A percentile compares a stretch with the other conserved stretches of the same genome.
Evolutionary conservation across 2,329 filamentous ascomycete species (phyloP).

Genomic region (Diplodia mutila): DNA sequence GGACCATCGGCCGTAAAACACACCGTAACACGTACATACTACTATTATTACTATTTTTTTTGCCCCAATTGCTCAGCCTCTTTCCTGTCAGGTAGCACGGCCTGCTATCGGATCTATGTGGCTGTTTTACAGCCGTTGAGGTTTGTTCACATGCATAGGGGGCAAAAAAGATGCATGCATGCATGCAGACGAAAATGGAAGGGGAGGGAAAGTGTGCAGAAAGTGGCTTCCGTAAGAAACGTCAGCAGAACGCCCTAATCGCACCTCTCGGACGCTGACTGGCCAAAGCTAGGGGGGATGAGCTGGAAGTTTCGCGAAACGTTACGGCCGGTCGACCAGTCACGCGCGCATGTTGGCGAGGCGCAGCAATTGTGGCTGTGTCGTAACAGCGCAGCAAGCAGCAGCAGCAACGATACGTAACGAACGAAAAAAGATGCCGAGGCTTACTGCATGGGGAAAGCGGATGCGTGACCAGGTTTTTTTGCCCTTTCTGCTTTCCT

Average conservation of each 20-base stretch:
- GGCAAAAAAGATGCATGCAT: neutral
- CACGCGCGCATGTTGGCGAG: neutral
- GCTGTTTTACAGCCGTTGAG: neutral
- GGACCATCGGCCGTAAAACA: neutral
- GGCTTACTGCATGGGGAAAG: neutral
- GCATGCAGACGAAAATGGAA: neutral
- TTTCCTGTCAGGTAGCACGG: neutral
- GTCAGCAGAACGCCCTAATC: neutral
- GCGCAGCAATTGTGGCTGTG: slow-evolving; percentile 3
- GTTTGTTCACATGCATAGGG: neutral
- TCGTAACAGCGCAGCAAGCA: neutral
- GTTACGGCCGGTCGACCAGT: neutral
- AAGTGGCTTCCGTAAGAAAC: neutral
- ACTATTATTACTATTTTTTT: too few relatives aligned
- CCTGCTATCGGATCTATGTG: neutral
- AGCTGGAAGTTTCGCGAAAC: neutral
- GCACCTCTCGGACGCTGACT: neutral
- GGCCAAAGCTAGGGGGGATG: neutral
- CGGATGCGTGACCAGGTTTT: slow-evolving; percentile 1
- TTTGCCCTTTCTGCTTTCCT: too few relatives aligned
- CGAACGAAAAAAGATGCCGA: neutral
- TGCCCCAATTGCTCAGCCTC: neutral
- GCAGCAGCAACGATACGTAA: neutral
- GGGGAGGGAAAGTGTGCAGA: neutral
- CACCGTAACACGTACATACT: neutral